Conservation (phyloP, 2,329 filamentous ascomycete species). For the Alternaria sp. region DNA sequence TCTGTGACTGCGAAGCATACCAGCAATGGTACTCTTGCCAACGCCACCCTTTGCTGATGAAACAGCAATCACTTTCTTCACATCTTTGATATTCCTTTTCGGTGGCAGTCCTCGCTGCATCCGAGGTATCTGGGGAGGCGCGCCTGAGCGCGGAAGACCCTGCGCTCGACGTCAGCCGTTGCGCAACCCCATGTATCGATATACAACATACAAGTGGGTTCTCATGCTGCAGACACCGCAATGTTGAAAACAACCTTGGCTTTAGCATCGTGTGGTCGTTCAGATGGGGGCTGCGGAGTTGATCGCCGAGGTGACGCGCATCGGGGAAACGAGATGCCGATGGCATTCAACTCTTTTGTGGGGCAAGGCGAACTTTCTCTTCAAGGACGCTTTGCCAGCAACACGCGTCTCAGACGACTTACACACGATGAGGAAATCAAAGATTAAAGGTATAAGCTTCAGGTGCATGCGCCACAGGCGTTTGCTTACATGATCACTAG, state of each 20-base stretch:
- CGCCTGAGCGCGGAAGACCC: constrained; percentile 82
- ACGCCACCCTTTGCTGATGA: constrained; percentile 98
- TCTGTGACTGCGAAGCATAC: constrained; percentile 54
- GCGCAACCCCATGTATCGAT: not conserved
- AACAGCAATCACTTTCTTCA: constrained; percentile 93
- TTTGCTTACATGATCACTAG: constrained; percentile 55
- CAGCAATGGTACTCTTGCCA: constrained; percentile 92
- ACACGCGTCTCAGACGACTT: constrained; percentile 5
- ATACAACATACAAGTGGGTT: constrained; percentile 75
- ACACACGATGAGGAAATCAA: constrained; percentile 43
- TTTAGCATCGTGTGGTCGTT: constrained; percentile 49
- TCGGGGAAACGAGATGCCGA: constrained; percentile 28
- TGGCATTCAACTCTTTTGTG: constrained; percentile 44
- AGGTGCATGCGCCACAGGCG: not conserved
- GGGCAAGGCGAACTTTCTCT: constrained; percentile 34
- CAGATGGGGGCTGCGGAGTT: constrained; percentile 29
- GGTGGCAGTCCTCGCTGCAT: constrained; percentile 84
- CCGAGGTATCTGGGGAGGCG: constrained; percentile 71
- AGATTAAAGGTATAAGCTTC: constrained; percentile 35
- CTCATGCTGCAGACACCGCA: constrained; percentile 70
- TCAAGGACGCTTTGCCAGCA: constrained; percentile 11
- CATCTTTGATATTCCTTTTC: constrained; percentile 80
- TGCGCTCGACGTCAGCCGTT: constrained; percentile 50
- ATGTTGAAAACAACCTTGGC: constrained; percentile 64
- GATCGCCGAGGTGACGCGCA: constrained; percentile 36